Evolutionary conservation across 2,329 filamentous ascomycete species (phyloP), one percentile per base, ranked within the genome.

Genomic region (Paecilomyces sp.): DNA sequence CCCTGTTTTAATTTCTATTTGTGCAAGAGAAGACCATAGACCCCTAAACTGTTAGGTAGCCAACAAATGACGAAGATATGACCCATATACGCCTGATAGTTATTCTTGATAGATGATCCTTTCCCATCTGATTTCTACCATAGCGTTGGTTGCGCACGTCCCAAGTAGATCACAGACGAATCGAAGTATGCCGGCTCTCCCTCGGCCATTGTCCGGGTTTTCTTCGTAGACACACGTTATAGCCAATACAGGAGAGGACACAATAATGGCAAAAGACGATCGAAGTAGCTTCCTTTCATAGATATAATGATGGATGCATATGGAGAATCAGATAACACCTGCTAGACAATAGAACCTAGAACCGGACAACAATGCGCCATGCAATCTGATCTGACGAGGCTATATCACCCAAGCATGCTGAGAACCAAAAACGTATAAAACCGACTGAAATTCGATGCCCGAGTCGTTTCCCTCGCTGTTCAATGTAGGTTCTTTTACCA

Each of bases 331-430:
- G 28, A 18, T 47, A 51, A 28, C 22, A 60, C 66, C 55, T 70
- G 75, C 72, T 66, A 65, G 60, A 64, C 66, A 55, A 63, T 66
- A 51, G 31, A 53, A 34, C 76, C 77, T 66, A 51, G 31, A 53
- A 34, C 76, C 77, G 25, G 76, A 73, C 15, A 47, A 73, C 15
- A 47, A 47, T 47, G 41, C 41, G 41, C 41, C 13, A 47, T 47
- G 41, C 41, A 22, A 47, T 47, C 41, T 47, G 41, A 47, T 47
- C 13, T 15, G 5, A 47, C 41, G 3, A 47, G 9, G 31, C 5
- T 33, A 33, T 33, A 33, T 33, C 31, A 11, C 31, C 31, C 6
- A 33, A 33, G 31, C 11, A 33, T 33, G 31, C 31, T 9, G 31
- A 22, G n/a, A 9, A 47, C 8, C 7, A 47, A 47, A 47, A 47